A percentile compares a stretch with the other conserved stretches of the same genome.
Conservation (phyloP, 805 yeast species). For the Lachancea sp. region DNA sequence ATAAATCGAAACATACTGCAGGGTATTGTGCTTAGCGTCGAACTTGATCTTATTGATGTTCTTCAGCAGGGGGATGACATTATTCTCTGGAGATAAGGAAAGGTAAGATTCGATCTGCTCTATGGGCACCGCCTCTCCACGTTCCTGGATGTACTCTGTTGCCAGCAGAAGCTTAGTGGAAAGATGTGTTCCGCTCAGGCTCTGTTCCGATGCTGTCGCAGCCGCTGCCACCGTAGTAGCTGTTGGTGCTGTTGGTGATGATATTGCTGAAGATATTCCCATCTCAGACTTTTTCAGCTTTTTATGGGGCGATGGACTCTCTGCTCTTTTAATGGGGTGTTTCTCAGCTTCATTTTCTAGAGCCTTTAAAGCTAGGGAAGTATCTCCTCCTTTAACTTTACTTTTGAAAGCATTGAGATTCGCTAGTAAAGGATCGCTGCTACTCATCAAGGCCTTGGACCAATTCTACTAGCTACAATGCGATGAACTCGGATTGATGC, state of each 20-base stretch:
- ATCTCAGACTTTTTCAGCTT: slow-evolving; percentile 23
- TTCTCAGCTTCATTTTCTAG: slow-evolving; percentile 19
- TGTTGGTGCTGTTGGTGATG: not conserved
- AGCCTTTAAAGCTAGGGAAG: slow-evolving; percentile 37
- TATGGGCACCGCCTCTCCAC: slow-evolving; percentile 63
- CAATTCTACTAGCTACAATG: not conserved
- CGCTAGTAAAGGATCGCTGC: slow-evolving; percentile 40
- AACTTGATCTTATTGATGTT: slow-evolving; percentile 73
- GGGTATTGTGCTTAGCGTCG: slow-evolving; percentile 53
- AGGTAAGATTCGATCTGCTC: slow-evolving; percentile 62
- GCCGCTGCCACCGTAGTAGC: not conserved
- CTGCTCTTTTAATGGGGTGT: slow-evolving; percentile 20
- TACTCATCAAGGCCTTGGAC: slow-evolving; percentile 13
- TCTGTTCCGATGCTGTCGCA: slow-evolving; percentile 24
- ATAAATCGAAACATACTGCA: slow-evolving; percentile 84
- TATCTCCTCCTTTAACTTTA: slow-evolving; percentile 53
- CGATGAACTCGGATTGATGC: slow-evolving; percentile 1
- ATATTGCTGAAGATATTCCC: slow-evolving; percentile 14
- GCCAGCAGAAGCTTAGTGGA: slow-evolving; percentile 88
- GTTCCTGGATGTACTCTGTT: slow-evolving; percentile 74
- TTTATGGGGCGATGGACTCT: slow-evolving; percentile 22
- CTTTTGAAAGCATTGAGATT: slow-evolving; percentile 61
- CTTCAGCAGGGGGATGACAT: slow-evolving; percentile 62
- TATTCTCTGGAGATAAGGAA: slow-evolving; percentile 48
- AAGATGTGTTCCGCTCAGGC: slow-evolving; percentile 40